Evolutionary conservation across 176 grass and related monocot species (phyloP).

Genomic region (Elymus sibiricus): DNA sequence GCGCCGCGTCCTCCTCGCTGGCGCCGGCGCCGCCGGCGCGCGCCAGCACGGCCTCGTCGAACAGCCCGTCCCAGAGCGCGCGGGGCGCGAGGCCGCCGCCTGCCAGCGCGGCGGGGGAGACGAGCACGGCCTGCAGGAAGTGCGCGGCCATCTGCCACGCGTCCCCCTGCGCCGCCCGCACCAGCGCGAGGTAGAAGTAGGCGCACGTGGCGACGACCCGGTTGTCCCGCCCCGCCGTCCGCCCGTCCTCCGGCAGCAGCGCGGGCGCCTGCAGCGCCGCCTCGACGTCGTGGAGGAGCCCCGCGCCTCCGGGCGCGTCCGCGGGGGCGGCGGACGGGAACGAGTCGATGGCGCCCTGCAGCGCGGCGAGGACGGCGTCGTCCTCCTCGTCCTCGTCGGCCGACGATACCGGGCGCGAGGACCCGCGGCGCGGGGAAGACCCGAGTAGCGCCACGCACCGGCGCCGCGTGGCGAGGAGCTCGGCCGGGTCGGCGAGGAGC

Average conservation of each 20-base stretch:
- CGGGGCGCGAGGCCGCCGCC: slow-evolving; percentile 52
- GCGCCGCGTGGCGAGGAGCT: slow-evolving; percentile 24
- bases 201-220: slow-evolving; percentile 62
- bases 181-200: slow-evolving; percentile 89
- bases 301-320: not conserved
- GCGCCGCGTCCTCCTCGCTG: slow-evolving; percentile 43
- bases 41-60: slow-evolving; percentile 29
- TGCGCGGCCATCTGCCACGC: slow-evolving; percentile 92
- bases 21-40: slow-evolving; percentile 31
- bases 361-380: slow-evolving; percentile 49
- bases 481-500: slow-evolving; percentile 47
- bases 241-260: slow-evolving; percentile 70
- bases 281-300: slow-evolving; percentile 42
- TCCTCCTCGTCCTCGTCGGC: slow-evolving; percentile 21
- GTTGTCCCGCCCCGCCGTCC: slow-evolving; percentile 64
- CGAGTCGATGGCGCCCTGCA: slow-evolving; percentile 53
- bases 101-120: slow-evolving; percentile 44
- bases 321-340: not conserved
- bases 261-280: slow-evolving; percentile 79
- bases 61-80: slow-evolving; percentile 65
- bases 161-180: slow-evolving; percentile 59
- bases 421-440: not conserved
- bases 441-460: slow-evolving; percentile 29
- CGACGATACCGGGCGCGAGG: not conserved
- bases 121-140: slow-evolving; percentile 68